These are phyloP conservation scores for Cladosporium sp. DNA, from an alignment of 2,329 filamentous ascomycete genomes.

Conservation along the genomic window DNA sequence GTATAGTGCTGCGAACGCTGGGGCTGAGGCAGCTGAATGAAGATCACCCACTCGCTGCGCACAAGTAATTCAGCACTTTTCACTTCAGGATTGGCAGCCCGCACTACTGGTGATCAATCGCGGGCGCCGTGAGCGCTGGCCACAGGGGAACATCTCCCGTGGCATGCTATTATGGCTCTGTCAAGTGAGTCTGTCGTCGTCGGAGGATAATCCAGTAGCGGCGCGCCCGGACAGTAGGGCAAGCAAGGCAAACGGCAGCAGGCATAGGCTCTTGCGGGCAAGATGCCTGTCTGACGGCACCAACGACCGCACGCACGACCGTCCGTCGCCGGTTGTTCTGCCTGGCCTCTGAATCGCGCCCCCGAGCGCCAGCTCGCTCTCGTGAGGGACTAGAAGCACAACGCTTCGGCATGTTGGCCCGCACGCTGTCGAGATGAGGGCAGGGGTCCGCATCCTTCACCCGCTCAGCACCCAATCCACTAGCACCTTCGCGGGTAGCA, in stretches of 20 bases:
- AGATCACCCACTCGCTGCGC: constrained; percentile 3
- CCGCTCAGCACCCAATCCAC: constrained; percentile 9
- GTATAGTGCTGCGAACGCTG: constrained; percentile 3
- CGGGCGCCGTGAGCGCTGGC: no score
- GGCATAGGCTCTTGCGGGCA: constrained; percentile 1
- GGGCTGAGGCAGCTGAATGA: constrained; percentile 14
- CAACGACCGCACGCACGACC: constrained; percentile 1
- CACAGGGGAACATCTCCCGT: no score
- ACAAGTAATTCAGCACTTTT: neutral
- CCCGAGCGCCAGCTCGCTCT: constrained; percentile 6
- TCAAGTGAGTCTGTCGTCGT: neutral
- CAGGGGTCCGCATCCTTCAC: constrained; percentile 13
- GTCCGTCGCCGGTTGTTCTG: neutral
- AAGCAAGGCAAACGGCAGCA: neutral
- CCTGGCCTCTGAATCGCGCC: constrained; percentile 7
- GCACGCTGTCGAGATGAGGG: constrained; percentile 14
- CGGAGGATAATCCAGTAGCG: neutral
- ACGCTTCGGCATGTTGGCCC: constrained; percentile 13
- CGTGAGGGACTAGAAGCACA: constrained; percentile 6
- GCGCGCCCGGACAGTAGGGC: constrained; percentile 4
- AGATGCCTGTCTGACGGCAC: neutral
- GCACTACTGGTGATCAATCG: no score
- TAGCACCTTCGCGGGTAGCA: constrained; percentile 8
- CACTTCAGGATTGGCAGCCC: no score
- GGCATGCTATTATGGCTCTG: no score